These are phyloP conservation scores for Nakazawaea holstii DNA, from an alignment of 805 yeast genomes.

Conservation along the genomic window DNA sequence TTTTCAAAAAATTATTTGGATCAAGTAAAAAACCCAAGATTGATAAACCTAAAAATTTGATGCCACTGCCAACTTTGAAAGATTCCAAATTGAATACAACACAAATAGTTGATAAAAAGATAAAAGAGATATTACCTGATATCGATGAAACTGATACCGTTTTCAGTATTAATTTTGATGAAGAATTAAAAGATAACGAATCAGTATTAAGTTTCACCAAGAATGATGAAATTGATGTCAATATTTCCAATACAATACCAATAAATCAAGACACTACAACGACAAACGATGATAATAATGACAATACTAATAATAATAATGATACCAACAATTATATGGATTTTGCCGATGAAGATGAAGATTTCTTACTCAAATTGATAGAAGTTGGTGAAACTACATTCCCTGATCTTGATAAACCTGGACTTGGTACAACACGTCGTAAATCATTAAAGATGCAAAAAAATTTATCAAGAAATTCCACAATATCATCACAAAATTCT, in stretches of 20 bases:
- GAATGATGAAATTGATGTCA: not conserved
- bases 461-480: slow-evolving; percentile 30
- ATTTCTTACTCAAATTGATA: slow-evolving; percentile 17
- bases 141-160: slow-evolving; percentile 6
- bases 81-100: too few species aligned
- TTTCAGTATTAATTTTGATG: slow-evolving; percentile 12
- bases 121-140: not conserved
- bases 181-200: slow-evolving; percentile 2
- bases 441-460: slow-evolving; percentile 28
- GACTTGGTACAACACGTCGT: slow-evolving; percentile 23
- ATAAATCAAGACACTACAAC: too few species aligned
- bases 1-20: slow-evolving; percentile 1
- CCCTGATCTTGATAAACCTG: slow-evolving; percentile 24
- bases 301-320: not conserved
- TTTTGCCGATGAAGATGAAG: slow-evolving; percentile 2
- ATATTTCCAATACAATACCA: not conserved
- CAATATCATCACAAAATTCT: slow-evolving; percentile 18
- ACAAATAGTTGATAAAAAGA: not conserved
- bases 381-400: slow-evolving; percentile 36
- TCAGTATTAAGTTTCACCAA: not conserved
- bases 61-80: too few species aligned
- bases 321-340: not conserved
- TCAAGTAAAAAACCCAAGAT: not conserved
- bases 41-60: too few species aligned
- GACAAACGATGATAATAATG: too few species aligned